These are phyloP conservation scores for Saccharum officinarum DNA, from an alignment of 176 grass and related monocot genomes.

Conservation along the genomic window DNA sequence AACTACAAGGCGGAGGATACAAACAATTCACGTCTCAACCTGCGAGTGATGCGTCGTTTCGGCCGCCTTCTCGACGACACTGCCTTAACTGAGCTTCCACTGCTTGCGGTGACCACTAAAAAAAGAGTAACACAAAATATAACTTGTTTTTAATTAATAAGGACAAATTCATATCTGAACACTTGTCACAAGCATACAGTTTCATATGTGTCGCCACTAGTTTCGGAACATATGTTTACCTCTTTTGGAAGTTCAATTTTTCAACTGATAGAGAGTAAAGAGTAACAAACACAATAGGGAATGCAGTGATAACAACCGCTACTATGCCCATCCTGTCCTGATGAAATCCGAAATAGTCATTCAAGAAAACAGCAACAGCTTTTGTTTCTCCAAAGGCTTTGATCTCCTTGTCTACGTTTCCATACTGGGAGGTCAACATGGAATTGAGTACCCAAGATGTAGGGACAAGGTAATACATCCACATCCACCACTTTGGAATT, in stretches of 20 bases:
- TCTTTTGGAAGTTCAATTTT: constrained; percentile 23
- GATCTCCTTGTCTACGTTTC: background rate
- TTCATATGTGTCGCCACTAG: background rate
- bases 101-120: no score
- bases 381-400: constrained; percentile 5
- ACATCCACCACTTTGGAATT: constrained; percentile 12
- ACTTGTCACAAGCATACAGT: background rate
- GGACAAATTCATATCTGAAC: no score
- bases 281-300: background rate
- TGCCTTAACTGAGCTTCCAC: no score
- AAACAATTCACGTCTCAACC: no score
- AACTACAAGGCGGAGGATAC: no score
- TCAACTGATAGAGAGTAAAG: constrained; percentile 5
- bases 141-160: no score
- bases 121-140: no score
- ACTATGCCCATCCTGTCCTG: background rate
- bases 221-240: background rate
- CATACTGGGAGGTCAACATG: constrained; percentile 10
- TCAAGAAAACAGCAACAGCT: background rate
- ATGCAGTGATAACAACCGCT: background rate
- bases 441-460: constrained; percentile 18
- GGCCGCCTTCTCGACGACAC: no score
- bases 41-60: no score
- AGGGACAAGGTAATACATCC: background rate
- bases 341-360: constrained; percentile 4